phyloP scores from a whole-genome alignment of 176 grass and related monocot species.

The Rhynchospora breviuscula region DNA sequence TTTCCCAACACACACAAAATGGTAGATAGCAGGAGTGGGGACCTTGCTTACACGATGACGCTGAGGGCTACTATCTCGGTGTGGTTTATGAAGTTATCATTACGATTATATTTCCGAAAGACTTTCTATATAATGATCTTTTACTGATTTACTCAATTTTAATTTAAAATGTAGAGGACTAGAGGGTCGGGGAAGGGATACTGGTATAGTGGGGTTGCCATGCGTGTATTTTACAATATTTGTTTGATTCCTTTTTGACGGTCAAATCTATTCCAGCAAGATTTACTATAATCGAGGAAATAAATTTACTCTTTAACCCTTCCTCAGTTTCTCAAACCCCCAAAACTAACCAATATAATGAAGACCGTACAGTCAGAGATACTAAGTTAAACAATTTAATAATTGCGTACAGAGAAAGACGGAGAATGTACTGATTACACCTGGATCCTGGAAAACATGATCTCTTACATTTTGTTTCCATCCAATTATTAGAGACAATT shows the following conservation, averaged over 20 bases:
- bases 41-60: background rate
- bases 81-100: background rate
- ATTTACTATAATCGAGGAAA: slow-evolving; percentile 14
- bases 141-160: too few relatives aligned
- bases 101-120: slow-evolving; percentile 1
- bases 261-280: slow-evolving; percentile 6
- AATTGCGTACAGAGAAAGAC: background rate
- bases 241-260: slow-evolving; percentile 22
- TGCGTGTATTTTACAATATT: background rate
- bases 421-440: background rate
- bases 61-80: background rate
- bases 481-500: background rate
- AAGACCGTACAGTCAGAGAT: slow-evolving; percentile 9
- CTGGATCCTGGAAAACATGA: background rate
- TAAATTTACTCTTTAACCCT: background rate
- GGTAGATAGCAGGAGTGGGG: background rate
- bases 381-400: slow-evolving; percentile 1
- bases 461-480: background rate
- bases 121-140: too few relatives aligned
- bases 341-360: slow-evolving; percentile 25
- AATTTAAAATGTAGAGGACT: too few relatives aligned
- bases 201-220: background rate
- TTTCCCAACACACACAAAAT: background rate
- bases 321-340: slow-evolving; percentile 2
- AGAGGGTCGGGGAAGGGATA: too few relatives aligned